Base-by-base conservation (phyloP, 1,139 yeast genomes). In the Wickerhamomyces sp. region DNA sequence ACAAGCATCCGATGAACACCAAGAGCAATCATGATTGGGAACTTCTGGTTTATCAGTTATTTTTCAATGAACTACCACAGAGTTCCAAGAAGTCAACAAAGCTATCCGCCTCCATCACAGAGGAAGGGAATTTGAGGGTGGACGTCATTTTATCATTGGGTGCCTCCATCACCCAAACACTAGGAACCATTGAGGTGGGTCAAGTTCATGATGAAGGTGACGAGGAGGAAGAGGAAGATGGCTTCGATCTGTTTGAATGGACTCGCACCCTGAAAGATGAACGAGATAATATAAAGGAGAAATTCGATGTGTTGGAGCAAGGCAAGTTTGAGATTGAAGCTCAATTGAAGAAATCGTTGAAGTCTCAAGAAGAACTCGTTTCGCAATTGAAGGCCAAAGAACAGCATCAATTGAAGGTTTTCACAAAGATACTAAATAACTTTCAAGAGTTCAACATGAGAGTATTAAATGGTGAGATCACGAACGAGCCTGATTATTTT, bases 361-460 rank as follows among this genome's bases (percentile, higher is more conserved):
- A 42, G 6, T 50, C 51, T 3, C 56, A 60, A 33, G 54, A 54
- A 2, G 51, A 50, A 2, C 42, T 63, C 39, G 42, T 60, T 2
- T 41, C 45, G 9, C 47, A 48, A 13, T 34, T 47, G 34, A 31
- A 37, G 27, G 31, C 14, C 8, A 49, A 54, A 38, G 49, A 53
- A 34, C 15, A 38, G 7, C 40, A 30, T 13, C 51, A 51, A 14
- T 18, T 56, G 39, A 45, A 43, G 50, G 44, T 62, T 1, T 53
- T 61, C 30, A 51, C 65, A 0, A 53, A 50, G 13, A 41, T 65
- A 10, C 32, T 65, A 15, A 62, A 64, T 36, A 56, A 57, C 10
- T 54, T 64, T 42, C 62, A 62, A 39, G 45, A 39, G 1, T 54
- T 56, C 39, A 52, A 59, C 37, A 34, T 41, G n/a, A 46, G 46